A percentile compares a stretch with the other conserved stretches of the same genome.
These are phyloP conservation scores for Diaporthe sp. DNA, from an alignment of 2,329 filamentous ascomycete genomes.

Conservation along the genomic window DNA sequence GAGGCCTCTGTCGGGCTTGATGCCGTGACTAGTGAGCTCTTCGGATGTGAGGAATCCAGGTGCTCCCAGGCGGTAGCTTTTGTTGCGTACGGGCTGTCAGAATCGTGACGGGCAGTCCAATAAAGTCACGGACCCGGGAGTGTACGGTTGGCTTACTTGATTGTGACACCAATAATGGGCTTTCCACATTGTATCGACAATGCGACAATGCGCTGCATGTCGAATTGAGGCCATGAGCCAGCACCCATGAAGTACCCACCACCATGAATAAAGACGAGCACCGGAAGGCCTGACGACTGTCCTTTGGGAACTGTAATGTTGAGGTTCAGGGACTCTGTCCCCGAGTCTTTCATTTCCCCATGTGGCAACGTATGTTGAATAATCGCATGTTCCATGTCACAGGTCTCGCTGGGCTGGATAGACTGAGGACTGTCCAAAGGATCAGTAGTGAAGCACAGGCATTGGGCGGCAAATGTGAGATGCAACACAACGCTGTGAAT, in stretches of 20 bases:
- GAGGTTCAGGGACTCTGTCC: not conserved
- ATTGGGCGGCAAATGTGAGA: not conserved
- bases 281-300: not conserved
- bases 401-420: not conserved
- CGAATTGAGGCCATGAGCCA: not conserved
- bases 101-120: no score
- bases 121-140: not conserved
- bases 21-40: not conserved
- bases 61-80: not conserved
- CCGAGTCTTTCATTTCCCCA: not conserved
- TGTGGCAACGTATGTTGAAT: not conserved
- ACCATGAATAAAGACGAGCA: not conserved
- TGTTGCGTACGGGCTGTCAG: not conserved
- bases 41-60: not conserved
- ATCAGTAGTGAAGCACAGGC: not conserved
- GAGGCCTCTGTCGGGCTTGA: not conserved
- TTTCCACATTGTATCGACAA: not conserved
- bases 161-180: not conserved
- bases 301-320: slow-evolving; percentile 2
- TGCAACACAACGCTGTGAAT: not conserved
- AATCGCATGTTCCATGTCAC: not conserved
- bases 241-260: slow-evolving; percentile 3
- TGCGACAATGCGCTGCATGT: not conserved
- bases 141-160: not conserved
- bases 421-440: not conserved